Conservation (phyloP, 2,329 filamentous ascomycete genomes). For the Aspergillus sp. region DNA sequence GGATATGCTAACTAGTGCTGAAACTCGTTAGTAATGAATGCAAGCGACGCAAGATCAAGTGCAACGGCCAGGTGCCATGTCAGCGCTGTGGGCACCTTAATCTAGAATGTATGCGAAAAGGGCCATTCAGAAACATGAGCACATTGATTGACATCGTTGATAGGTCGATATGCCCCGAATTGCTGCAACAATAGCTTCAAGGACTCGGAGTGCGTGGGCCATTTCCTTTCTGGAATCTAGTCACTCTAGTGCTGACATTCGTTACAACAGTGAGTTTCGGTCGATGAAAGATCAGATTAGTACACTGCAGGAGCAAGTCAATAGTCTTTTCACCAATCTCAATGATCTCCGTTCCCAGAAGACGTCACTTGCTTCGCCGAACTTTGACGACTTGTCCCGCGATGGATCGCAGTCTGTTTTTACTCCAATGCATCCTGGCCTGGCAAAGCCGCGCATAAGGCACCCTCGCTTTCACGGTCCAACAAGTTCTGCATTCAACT, state of each 20-base stretch:
- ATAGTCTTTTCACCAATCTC: slow-evolving; percentile 68
- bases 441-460: slow-evolving; percentile 47
- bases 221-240: not conserved
- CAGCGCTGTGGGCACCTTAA: slow-evolving; percentile 61
- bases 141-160: not conserved
- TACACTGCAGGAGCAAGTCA: slow-evolving; percentile 78
- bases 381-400: slow-evolving; percentile 30
- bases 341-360: slow-evolving; percentile 57
- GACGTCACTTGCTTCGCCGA: slow-evolving; percentile 26
- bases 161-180: slow-evolving; percentile 59
- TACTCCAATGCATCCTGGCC: slow-evolving; percentile 32
- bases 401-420: slow-evolving; percentile 37
- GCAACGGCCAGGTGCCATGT: slow-evolving; percentile 62
- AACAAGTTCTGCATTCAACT: slow-evolving; percentile 77
- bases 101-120: slow-evolving; percentile 47
- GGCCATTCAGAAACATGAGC: not conserved
- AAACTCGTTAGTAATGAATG: slow-evolving; percentile 52
- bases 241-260: not conserved
- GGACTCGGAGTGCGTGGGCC: slow-evolving; percentile 65
- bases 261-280: slow-evolving; percentile 62
- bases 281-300: slow-evolving; percentile 71
- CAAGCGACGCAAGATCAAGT: slow-evolving; percentile 64
- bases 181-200: slow-evolving; percentile 76
- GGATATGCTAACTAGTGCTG: not conserved
- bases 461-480: slow-evolving; percentile 73